A percentile compares a stretch with the other conserved stretches of the same genome.
These are phyloP conservation scores for Aspergillus ellipticus DNA, from an alignment of 495 filamentous ascomycete species.

Conservation along the genomic window DNA sequence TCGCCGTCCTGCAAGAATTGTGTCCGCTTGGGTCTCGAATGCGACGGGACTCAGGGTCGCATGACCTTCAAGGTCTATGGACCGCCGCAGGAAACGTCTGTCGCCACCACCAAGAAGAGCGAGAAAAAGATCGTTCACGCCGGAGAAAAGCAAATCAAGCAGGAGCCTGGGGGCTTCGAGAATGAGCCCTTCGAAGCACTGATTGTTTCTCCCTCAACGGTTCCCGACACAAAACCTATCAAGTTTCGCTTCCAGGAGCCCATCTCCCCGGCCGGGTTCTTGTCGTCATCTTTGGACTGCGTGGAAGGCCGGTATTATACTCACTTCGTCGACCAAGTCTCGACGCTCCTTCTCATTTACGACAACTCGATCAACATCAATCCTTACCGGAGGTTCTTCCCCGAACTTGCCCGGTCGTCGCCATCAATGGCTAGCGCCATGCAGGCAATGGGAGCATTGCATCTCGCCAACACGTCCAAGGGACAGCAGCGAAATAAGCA, in stretches of 20 bases:
- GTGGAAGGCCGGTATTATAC: slow-evolving; percentile 34
- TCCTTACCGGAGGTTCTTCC: slow-evolving; percentile 36
- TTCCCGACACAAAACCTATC: slow-evolving; percentile 6
- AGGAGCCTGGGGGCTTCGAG: slow-evolving; percentile 9
- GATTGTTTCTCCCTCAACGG: slow-evolving; percentile 11
- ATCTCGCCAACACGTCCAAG: slow-evolving; percentile 38
- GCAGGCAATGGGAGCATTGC: slow-evolving; percentile 42
- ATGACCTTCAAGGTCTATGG: slow-evolving; percentile 45
- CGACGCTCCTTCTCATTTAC: slow-evolving; percentile 37
- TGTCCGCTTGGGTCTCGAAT: slow-evolving; percentile 33
- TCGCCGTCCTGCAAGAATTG: slow-evolving; percentile 43
- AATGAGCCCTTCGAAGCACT: slow-evolving; percentile 6
- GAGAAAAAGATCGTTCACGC: slow-evolving; percentile 16
- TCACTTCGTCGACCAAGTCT: slow-evolving; percentile 38
- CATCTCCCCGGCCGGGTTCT: slow-evolving; percentile 16
- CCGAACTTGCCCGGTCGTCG: slow-evolving; percentile 34
- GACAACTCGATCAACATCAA: slow-evolving; percentile 35
- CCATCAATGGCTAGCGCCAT: slow-evolving; percentile 39
- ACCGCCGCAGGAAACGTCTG: slow-evolving; percentile 22
- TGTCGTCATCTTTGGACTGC: slow-evolving; percentile 24
- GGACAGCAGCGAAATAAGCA: slow-evolving; percentile 33
- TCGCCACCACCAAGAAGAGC: slow-evolving; percentile 18
- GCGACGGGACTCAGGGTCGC: slow-evolving; percentile 37
- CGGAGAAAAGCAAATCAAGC: slow-evolving; percentile 8
- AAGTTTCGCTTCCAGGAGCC: slow-evolving; percentile 27